A percentile compares a stretch with the other conserved stretches of the same genome.
phyloP scores from a whole-genome alignment of 305 asterid genomes.

The Fraxinus dipetala region DNA sequence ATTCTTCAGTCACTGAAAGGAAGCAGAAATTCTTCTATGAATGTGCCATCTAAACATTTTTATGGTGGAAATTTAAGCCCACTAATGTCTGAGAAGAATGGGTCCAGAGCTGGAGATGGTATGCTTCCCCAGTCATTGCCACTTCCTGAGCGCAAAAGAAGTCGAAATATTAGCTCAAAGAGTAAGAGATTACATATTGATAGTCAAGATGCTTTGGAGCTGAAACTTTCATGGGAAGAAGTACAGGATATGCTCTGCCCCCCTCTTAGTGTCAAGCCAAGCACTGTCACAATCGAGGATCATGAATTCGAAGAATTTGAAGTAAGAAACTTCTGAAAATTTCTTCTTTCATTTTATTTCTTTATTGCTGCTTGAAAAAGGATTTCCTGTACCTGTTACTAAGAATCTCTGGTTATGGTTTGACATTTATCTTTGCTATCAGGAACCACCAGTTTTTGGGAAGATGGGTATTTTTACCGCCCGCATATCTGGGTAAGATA shows the following conservation, averaged over 20 bases:
- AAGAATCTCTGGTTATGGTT: slow-evolving; percentile 19
- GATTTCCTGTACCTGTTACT: not conserved
- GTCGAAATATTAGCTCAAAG: slow-evolving; percentile 79
- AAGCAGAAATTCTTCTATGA: slow-evolving; percentile 46
- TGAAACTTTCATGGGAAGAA: slow-evolving; percentile 92
- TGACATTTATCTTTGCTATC: slow-evolving; percentile 30
- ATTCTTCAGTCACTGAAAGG: slow-evolving; percentile 67
- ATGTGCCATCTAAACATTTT: slow-evolving; percentile 46
- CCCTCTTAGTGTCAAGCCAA: slow-evolving; percentile 64
- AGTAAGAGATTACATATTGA: slow-evolving; percentile 80
- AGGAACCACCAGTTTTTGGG: slow-evolving; percentile 93
- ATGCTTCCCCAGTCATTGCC: slow-evolving; percentile 37
- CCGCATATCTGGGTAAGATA: slow-evolving; percentile 77
- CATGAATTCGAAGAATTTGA: slow-evolving; percentile 86
- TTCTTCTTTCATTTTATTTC: not conserved
- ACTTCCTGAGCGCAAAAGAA: slow-evolving; percentile 66
- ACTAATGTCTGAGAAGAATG: slow-evolving; percentile 40
- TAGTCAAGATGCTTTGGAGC: slow-evolving; percentile 73
- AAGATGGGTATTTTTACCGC: slow-evolving; percentile 69
- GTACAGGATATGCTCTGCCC: slow-evolving; percentile 86
- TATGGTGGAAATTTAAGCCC: slow-evolving; percentile 41
- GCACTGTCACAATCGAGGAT: slow-evolving; percentile 63
- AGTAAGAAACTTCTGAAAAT: slow-evolving; percentile 41
- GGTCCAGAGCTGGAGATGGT: slow-evolving; percentile 43
- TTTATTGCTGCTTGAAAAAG: not conserved